These are phyloP conservation scores for Gnomoniopsis sp. DNA, from an alignment of 2,329 filamentous ascomycete genomes.

Conservation along the genomic window DNA sequence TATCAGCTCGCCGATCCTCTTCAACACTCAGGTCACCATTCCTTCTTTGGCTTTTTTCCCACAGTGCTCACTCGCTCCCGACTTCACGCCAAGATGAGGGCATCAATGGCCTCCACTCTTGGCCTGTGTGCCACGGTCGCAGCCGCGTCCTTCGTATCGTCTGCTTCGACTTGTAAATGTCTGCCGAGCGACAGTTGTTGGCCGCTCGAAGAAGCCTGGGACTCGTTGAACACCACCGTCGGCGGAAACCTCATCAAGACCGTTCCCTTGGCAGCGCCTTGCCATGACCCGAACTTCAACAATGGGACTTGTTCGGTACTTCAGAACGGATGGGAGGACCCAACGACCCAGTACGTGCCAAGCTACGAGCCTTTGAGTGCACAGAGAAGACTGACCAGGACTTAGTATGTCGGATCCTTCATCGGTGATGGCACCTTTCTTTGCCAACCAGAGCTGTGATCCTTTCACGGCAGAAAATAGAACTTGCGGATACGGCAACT, in stretches of 20 bases:
- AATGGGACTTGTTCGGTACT: constrained; percentile 5
- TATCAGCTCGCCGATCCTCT: not conserved
- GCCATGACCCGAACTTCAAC: constrained; percentile 9
- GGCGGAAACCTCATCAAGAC: constrained; percentile 8
- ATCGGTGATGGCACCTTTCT: constrained; percentile 29
- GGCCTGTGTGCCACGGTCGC: not conserved
- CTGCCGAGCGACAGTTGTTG: constrained; percentile 7
- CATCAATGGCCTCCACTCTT: not conserved
- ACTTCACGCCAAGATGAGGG: not conserved
- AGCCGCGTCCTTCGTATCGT: not conserved
- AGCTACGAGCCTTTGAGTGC: not conserved
- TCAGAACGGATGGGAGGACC: constrained; percentile 1
- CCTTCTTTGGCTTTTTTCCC: not conserved
- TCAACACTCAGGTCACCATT: not conserved
- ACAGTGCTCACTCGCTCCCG: not conserved
- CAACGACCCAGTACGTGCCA: constrained; percentile 1
- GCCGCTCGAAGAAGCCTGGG: not conserved
- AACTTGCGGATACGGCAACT: constrained; percentile 29
- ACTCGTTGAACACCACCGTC: constrained; percentile 2
- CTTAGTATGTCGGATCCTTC: constrained; percentile 20
- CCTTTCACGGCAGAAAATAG: constrained; percentile 23
- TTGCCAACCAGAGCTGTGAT: constrained; percentile 18
- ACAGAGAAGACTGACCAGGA: no score
- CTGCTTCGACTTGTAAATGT: constrained; percentile 2
- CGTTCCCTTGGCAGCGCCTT: constrained; percentile 1